Conservation (phyloP, 169 alveolate species). For the Plasmodium vinckei region DNA sequence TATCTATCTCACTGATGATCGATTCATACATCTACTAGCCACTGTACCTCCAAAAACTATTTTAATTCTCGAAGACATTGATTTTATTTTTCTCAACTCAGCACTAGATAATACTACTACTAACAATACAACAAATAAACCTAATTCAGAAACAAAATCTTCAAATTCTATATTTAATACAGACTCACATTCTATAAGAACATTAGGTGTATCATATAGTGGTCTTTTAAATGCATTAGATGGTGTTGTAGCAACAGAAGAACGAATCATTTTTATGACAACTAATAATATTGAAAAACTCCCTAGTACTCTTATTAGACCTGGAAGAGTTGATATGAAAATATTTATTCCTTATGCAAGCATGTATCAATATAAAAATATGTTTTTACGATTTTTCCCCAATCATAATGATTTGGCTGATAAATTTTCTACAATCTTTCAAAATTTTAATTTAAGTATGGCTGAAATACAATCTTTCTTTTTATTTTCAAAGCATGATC, state of each 20-base stretch:
- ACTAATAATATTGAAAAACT: constrained; percentile 86
- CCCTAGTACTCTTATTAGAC: constrained; percentile 84
- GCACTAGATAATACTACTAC: not conserved
- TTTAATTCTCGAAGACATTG: constrained; percentile 73
- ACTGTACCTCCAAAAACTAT: constrained; percentile 80
- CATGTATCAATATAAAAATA: constrained; percentile 78
- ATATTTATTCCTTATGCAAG: constrained; percentile 86
- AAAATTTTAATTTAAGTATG: constrained; percentile 81
- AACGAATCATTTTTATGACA: constrained; percentile 87
- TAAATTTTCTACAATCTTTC: constrained; percentile 76
- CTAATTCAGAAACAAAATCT: not conserved
- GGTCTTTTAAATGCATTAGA: constrained; percentile 91
- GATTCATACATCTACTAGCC: constrained; percentile 85
- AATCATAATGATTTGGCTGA: constrained; percentile 79
- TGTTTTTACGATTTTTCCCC: constrained; percentile 86
- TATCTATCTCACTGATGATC: constrained; percentile 85
- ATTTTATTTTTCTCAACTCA: constrained; percentile 23
- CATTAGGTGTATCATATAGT: constrained; percentile 86
- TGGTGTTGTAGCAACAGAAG: constrained; percentile 90
- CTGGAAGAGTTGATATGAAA: constrained; percentile 89
- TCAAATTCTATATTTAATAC: not conserved
- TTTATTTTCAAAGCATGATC: constrained; percentile 80
- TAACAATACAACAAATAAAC: not conserved
- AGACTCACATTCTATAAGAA: constrained; percentile 13
- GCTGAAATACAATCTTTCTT: constrained; percentile 89